Base-by-base conservation (phyloP, 352 stramenopile species). In the Poterioochromonas sp. region DNA sequence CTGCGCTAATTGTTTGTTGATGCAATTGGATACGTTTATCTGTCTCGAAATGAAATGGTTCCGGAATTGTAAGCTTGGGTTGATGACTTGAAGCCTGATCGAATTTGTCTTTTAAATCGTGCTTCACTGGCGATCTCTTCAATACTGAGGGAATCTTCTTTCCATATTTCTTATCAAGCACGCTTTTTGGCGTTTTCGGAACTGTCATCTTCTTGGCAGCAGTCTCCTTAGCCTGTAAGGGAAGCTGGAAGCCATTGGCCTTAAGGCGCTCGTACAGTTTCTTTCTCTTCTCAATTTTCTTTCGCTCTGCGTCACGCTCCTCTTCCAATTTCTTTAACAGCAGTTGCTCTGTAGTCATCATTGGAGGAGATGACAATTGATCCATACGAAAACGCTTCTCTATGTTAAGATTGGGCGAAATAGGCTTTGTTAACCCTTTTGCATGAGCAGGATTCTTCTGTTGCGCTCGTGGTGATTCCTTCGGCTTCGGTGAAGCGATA, bases 41-140 rank as follows among this genome's bases (percentile, higher is more conserved):
- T 8, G 62, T 71, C 8, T 8, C 34, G 62, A 71, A 71, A 26
- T 71, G 15, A 47, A 71, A 71, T 47, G 62, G 62, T 29, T 44
- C 62, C 3, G 32, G 18, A 22, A 44, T 12, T 8, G 62, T 71
- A 26, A 71, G 32, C 15, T 26, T 26, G 47, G 15, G 15, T 15
- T 26, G 15, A 29, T n/a, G 15, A 5, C 15, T 8, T 26, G 29
- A 15, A 22, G 34, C 29, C 12, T 2, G 8, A 62, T 22, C 29
- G 8, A 32, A 5, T 12, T 5, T 3, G 1, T 15, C 39, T 71
- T 40, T 44, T 29, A 8, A 22, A 5, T 8, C 15, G 2, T 41
- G 11, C 34, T 44, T 41, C 32, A 35, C 8, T 22, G 32, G 32
- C n/a, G 15, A 44, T 47, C 26, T 71, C 34, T 47, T 41, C 62